Evolutionary conservation across 2,329 filamentous ascomycete species (phyloP).

Genomic region (Exophiala spinifera): DNA sequence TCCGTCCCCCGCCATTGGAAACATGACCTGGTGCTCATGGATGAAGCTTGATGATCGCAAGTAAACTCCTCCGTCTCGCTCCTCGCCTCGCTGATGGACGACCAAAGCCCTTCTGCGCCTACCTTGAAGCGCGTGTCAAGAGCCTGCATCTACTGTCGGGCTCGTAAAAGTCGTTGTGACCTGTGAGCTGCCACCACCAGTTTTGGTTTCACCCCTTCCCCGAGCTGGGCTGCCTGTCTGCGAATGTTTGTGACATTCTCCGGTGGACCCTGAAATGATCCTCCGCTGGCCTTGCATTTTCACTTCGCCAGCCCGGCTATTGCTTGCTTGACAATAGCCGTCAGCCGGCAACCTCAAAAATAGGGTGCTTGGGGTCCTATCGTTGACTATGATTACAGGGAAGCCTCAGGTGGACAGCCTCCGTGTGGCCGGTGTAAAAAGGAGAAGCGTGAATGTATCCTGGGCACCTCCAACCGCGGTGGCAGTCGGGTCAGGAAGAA

Average conservation of each 20-base stretch:
- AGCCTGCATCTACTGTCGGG: constrained; percentile 49
- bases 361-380: background rate
- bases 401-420: constrained; percentile 46
- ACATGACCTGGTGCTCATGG: background rate
- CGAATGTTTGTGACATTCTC: background rate
- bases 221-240: background rate
- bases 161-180: constrained; percentile 51
- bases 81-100: constrained; percentile 14
- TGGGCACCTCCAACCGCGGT: constrained; percentile 59
- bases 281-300: constrained; percentile 3
- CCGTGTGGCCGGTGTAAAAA: constrained; percentile 58
- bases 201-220: constrained; percentile 3
- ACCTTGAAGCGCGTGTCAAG: constrained; percentile 46
- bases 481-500: constrained; percentile 58
- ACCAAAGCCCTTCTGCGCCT: constrained; percentile 23
- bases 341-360: constrained; percentile 8
- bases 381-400: constrained; percentile 33
- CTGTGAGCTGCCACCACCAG: constrained; percentile 40
- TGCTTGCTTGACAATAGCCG: constrained; percentile 19
- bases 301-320: constrained; percentile 11
- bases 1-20: background rate
- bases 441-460: constrained; percentile 57
- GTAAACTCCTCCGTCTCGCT: constrained; percentile 1
- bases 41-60: background rate
- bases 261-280: background rate